Evolutionary conservation across 768 basidiomycete species (phyloP).

Genomic region (Tricholoma saponaceum): DNA sequence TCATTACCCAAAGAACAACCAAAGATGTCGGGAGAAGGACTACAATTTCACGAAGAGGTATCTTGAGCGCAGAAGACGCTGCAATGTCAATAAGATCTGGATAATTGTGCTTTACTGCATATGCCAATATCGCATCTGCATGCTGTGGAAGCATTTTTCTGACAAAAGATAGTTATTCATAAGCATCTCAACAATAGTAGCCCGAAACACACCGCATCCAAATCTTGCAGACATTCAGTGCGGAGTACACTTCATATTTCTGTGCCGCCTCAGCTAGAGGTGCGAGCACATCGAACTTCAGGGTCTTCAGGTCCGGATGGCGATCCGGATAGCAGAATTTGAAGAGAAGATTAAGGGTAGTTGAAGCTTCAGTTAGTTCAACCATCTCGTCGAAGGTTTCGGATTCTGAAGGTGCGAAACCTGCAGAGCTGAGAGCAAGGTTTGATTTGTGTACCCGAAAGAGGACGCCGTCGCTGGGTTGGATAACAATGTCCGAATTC

Average conservation of each 20-base stretch:
- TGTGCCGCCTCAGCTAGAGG: background rate
- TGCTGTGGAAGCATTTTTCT: background rate
- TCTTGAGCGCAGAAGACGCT: background rate
- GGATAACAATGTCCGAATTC: constrained; percentile 11
- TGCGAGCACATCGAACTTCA: background rate
- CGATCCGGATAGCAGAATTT: constrained; percentile 11
- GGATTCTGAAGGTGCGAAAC: constrained; percentile 8
- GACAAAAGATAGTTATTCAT: background rate
- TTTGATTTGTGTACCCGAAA: constrained; percentile 12
- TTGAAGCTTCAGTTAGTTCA: constrained; percentile 4
- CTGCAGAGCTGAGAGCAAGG: constrained; percentile 5
- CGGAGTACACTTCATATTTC: background rate
- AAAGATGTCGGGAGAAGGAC: background rate
- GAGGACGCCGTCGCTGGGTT: constrained; percentile 9
- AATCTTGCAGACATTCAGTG: background rate
- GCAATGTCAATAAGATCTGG: background rate
- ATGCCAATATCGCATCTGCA: background rate
- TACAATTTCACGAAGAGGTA: background rate
- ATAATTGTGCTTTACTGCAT: background rate
- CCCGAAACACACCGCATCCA: background rate
- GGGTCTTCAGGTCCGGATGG: background rate
- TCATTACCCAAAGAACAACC: background rate
- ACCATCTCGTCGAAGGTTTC: constrained; percentile 2
- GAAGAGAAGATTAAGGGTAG: constrained; percentile 1
- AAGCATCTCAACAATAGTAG: background rate